phyloP scores from a whole-genome alignment of 2,329 filamentous ascomycete genomes.

The Epichloe scottii region DNA sequence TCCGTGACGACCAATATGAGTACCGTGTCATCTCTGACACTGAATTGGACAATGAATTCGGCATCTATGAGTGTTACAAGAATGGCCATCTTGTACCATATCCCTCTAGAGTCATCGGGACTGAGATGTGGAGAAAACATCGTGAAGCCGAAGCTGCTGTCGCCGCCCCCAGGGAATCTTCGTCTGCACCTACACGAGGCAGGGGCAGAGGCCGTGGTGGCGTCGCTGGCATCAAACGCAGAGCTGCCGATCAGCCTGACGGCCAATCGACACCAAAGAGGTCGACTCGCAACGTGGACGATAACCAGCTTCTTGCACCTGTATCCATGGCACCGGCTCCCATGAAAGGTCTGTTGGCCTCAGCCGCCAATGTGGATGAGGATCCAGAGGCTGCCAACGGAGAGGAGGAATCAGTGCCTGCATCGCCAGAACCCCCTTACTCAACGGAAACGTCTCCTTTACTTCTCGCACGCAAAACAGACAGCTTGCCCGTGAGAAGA shows the following conservation, averaged over 20 bases:
- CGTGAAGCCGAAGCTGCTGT: conserved; percentile 26
- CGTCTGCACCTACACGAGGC: conserved; percentile 16
- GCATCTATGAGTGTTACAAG: conserved; percentile 28
- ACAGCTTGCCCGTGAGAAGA: conserved; percentile 23
- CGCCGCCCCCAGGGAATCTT: conserved; percentile 15
- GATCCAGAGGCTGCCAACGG: conserved; percentile 21
- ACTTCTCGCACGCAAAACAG: conserved; percentile 16
- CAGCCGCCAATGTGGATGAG: conserved; percentile 23
- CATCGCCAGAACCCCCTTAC: conserved; percentile 22
- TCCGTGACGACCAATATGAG: conserved; percentile 31
- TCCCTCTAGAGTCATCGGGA: conserved; percentile 29
- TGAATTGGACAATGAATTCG: conserved; percentile 30
- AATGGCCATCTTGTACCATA: conserved; percentile 32
- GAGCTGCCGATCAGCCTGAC: conserved; percentile 36
- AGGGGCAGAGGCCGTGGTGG: conserved; percentile 22
- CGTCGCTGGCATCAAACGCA: conserved; percentile 32
- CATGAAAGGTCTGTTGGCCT: conserved; percentile 27
- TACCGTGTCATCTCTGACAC: conserved; percentile 33
- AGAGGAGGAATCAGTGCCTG: conserved; percentile 24
- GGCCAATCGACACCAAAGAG: conserved; percentile 38
- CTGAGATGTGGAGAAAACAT: conserved; percentile 27
- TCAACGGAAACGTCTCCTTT: conserved; percentile 15
- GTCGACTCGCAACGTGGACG: conserved; percentile 22
- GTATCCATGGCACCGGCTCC: conserved; percentile 17
- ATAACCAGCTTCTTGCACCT: conserved; percentile 14